Evolutionary conservation across 75 land plant genomes (phyloP).

Genomic region (Selaginella tamariscina): DNA sequence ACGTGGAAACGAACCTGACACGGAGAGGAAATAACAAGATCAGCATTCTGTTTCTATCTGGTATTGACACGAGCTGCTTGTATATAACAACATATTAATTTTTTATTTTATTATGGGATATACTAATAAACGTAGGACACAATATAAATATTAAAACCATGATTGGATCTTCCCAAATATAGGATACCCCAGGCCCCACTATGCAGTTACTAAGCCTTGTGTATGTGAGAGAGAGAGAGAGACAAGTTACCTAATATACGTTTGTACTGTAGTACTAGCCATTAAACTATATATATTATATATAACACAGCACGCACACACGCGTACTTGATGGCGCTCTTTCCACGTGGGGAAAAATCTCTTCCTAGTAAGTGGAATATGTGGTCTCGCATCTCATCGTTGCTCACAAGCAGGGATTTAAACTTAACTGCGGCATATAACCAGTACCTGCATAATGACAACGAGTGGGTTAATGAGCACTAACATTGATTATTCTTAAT

Average conservation of each 20-base stretch:
- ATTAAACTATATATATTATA: not conserved
- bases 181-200: not conserved
- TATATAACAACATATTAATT: not conserved
- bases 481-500: not conserved
- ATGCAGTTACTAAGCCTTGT: not conserved
- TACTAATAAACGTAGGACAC: not conserved
- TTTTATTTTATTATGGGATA: not conserved
- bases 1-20: constrained; percentile 60
- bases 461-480: not conserved
- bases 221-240: not conserved
- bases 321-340: constrained; percentile 81
- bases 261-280: not conserved
- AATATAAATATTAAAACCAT: not conserved
- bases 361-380: constrained; percentile 73
- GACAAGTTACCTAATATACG: not conserved
- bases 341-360: constrained; percentile 84
- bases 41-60: not conserved
- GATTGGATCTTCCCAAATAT: not conserved
- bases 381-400: constrained; percentile 98
- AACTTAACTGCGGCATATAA: constrained; percentile 88
- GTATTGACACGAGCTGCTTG: not conserved
- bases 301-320: not conserved
- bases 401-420: constrained; percentile 76
- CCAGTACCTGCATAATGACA: constrained; percentile 66
- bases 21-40: no score